Evolutionary conservation across 2,329 filamentous ascomycete species (phyloP), one percentile per base, ranked within the genome.

Genomic region (Corynespora cassiicola): DNA sequence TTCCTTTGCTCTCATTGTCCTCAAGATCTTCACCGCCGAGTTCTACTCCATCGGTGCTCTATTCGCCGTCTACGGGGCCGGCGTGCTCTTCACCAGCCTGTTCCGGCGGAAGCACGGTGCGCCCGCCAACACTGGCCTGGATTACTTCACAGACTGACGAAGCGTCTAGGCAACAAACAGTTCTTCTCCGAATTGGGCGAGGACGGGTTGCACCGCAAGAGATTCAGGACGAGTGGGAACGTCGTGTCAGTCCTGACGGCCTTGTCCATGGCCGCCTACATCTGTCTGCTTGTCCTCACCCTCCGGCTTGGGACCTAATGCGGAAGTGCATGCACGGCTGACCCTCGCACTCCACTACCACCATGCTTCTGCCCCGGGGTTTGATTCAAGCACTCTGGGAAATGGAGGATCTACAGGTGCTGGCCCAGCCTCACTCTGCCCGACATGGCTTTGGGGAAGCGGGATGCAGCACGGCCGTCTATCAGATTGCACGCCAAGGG

Each of bases 1-100:
- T 75, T 92, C 88, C 39, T 97, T 99, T 69, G 86, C 92, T 14
- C 84, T 99, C 32, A 85, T 99, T 48, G 88, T 99, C 35, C 82
- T 96, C 54, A 96, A 95, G 74, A 95, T 99, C 69, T 97, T 99
- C 74, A 96, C 90, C 7, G 81, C 85, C 35, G 94, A 97, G 65
- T 97, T 99, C 75, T 97, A 97, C 72, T 84, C 87, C 54, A 96
- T 96, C 48, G 94, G 94, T n/a, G 94, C 94, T 6, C 77, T 99
- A 20, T 96, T 96, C 65, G 91, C 94, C 27, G 85, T 90, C 31
- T 97, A 97, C 63, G 94, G 92, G 9, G 84, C 86, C 3, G 88
- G 89, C 6, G 81, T 99, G 31, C 75, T 97, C 62, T 76, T 88
- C 17, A 89, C 95, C 43, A 87, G 90, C 56, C 75, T 90, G 36